Conservation (phyloP, 192 early-diverging fungal species). For the Entophlyctis luteolus region DNA sequence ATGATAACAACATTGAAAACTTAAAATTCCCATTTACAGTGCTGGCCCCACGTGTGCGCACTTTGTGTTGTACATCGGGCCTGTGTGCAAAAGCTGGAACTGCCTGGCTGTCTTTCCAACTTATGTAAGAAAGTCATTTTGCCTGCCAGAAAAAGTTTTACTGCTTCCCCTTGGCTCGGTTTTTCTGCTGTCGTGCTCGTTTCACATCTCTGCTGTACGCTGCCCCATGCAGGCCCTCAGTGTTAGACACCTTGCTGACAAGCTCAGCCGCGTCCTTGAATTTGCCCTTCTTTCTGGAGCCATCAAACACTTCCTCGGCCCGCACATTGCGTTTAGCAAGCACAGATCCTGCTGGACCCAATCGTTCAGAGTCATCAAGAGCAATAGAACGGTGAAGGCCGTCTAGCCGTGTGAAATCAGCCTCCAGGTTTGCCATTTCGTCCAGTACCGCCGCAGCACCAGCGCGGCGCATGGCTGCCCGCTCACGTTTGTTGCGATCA, state of each 20-base stretch:
- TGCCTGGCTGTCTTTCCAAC: too few species aligned
- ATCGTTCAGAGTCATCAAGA: constrained; percentile 9
- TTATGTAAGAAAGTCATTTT: too few species aligned
- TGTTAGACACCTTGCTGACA: neutral
- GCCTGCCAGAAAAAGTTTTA: too few species aligned
- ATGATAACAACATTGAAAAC: too few species aligned
- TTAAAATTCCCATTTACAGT: too few species aligned
- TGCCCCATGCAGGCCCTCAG: neutral
- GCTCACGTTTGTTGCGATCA: constrained; percentile 23
- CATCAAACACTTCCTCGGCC: constrained; percentile 6
- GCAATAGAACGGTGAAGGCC: constrained; percentile 14
- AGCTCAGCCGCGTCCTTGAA: neutral
- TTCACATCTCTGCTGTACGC: neutral
- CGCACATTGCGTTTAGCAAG: constrained; percentile 12
- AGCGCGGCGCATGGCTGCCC: constrained; percentile 5
- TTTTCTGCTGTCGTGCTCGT: neutral
- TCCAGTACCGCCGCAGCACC: constrained; percentile 14
- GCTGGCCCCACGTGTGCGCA: too few species aligned
- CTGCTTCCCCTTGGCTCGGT: neutral
- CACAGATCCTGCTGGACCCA: constrained; percentile 8
- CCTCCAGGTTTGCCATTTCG: constrained; percentile 30
- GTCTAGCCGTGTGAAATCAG: constrained; percentile 22
- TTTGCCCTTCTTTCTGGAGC: neutral
- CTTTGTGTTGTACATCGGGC: too few species aligned
- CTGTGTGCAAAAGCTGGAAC: too few species aligned